A percentile compares a stretch with the other conserved stretches of the same genome.
Conservation (phyloP, 208 protist genomes). For the Novymonas esmeraldas region DNA sequence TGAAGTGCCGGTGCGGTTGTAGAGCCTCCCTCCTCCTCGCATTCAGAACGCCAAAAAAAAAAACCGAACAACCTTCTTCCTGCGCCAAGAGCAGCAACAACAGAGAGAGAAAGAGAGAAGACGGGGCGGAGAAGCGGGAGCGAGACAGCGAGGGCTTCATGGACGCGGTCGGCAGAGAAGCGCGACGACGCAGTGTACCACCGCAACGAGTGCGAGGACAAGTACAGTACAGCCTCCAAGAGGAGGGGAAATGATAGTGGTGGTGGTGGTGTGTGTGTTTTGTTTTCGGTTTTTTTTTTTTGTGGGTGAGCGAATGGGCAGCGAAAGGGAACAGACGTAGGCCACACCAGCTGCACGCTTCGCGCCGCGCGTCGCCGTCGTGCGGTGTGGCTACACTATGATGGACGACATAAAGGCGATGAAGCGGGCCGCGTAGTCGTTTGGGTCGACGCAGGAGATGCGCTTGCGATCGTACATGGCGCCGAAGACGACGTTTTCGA, state of each 20-base stretch:
- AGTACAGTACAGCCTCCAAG: background rate
- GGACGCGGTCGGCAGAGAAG: background rate
- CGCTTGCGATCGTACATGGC: slow-evolving; percentile 62
- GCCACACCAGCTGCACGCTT: no score
- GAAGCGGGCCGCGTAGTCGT: slow-evolving; percentile 88
- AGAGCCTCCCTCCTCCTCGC: no score
- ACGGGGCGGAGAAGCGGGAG: background rate
- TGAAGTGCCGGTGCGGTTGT: no score
- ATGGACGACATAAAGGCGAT: slow-evolving; percentile 90
- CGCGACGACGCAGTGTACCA: background rate
- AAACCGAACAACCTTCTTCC: background rate
- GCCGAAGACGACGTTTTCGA: slow-evolving; percentile 76
- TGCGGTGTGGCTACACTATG: slow-evolving; percentile 51
- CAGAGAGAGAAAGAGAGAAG: background rate
- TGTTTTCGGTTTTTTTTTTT: no score
- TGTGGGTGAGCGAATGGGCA: no score
- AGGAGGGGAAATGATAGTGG: no score
- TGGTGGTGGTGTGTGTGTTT: no score
- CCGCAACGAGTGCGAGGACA: background rate
- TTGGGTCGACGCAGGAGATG: slow-evolving; percentile 88
- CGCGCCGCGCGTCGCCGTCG: background rate
- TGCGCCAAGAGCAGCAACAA: background rate
- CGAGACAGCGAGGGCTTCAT: background rate
- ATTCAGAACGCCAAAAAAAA: no score
- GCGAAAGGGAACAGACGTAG: no score